Percentiles rank a stretch among this genome's conserved stretches.
Evolutionary conservation across 1,284 basidiomycete genomes (phyloP).

Genomic region (Ustilago shanxiensis): DNA sequence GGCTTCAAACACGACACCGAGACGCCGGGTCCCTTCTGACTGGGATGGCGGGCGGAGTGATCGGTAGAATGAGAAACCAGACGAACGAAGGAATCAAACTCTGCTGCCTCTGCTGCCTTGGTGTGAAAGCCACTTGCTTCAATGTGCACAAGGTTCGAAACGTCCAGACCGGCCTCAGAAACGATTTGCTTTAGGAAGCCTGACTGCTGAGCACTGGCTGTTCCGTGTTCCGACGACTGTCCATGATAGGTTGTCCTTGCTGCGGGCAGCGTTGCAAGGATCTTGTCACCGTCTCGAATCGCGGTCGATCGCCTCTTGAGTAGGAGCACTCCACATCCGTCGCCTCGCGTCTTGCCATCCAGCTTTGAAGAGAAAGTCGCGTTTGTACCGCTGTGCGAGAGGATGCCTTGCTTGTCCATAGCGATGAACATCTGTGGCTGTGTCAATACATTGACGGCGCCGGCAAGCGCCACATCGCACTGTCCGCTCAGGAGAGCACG

Average conservation of each 20-base stretch:
- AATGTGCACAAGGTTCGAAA: conserved; percentile 34
- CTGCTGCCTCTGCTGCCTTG: conserved; percentile 35
- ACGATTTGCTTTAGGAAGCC: conserved; percentile 22
- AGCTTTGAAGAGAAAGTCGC: conserved; percentile 36
- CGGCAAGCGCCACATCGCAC: conserved; percentile 53
- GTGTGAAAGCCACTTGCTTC: conserved; percentile 47
- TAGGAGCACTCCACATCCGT: conserved; percentile 51
- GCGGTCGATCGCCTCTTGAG: conserved; percentile 54
- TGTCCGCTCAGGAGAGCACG: conserved; percentile 45
- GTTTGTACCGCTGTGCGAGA: conserved; percentile 41
- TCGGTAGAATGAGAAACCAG: not conserved
- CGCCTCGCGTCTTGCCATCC: conserved; percentile 52
- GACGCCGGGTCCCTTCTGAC: conserved; percentile 3
- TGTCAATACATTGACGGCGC: conserved; percentile 46
- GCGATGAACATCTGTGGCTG: conserved; percentile 56
- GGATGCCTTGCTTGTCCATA: conserved; percentile 50
- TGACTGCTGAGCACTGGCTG: conserved; percentile 12
- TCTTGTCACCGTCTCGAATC: conserved; percentile 46
- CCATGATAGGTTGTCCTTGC: conserved; percentile 30
- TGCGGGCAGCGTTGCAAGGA: conserved; percentile 45
- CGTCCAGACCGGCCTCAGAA: conserved; percentile 14
- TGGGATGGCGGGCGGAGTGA: not conserved
- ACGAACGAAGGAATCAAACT: conserved; percentile 40
- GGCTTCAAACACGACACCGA: conserved; percentile 43
- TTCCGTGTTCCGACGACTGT: not conserved